Percentiles rank a stretch among this genome's conserved stretches.
These are phyloP conservation scores for Lentinula aciculospora DNA, from an alignment of 768 basidiomycete species.

Conservation along the genomic window DNA sequence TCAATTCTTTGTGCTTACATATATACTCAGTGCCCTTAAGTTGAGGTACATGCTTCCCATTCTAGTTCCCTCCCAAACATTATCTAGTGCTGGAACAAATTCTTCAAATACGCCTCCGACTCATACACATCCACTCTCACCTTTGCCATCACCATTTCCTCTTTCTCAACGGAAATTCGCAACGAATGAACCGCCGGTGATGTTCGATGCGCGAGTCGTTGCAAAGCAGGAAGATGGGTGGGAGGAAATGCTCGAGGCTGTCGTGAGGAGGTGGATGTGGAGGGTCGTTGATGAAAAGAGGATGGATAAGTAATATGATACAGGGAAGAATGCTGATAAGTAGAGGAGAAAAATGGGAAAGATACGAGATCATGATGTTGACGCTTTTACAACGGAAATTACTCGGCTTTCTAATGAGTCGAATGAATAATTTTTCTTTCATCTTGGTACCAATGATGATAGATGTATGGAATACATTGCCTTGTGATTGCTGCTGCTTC, in stretches of 20 bases:
- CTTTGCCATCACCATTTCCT: conserved; percentile 23
- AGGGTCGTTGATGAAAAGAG: conserved; percentile 66
- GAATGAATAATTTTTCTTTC: too few species aligned
- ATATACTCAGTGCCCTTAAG: conserved; percentile 75
- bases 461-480: too few species aligned
- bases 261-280: conserved; percentile 60
- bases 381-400: too few species aligned
- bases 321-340: too few species aligned
- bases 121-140: too few species aligned
- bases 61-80: conserved; percentile 38
- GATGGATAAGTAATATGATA: conserved; percentile 26
- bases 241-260: conserved; percentile 71
- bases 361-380: too few species aligned
- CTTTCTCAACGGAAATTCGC: conserved; percentile 22
- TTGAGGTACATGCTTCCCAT: conserved; percentile 77
- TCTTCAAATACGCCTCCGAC: conserved; percentile 18
- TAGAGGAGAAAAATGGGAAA: neutral
- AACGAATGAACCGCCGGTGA: conserved; percentile 43
- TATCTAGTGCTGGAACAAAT: conserved; percentile 15
- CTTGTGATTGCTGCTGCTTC: too few species aligned
- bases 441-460: too few species aligned
- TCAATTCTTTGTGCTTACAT: too few species aligned
- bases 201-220: conserved; percentile 70
- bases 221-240: conserved; percentile 74
- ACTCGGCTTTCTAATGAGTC: too few species aligned